Evolutionary conservation across 2,329 filamentous ascomycete species (phyloP).

Genomic region (Colletotrichum siamense): DNA sequence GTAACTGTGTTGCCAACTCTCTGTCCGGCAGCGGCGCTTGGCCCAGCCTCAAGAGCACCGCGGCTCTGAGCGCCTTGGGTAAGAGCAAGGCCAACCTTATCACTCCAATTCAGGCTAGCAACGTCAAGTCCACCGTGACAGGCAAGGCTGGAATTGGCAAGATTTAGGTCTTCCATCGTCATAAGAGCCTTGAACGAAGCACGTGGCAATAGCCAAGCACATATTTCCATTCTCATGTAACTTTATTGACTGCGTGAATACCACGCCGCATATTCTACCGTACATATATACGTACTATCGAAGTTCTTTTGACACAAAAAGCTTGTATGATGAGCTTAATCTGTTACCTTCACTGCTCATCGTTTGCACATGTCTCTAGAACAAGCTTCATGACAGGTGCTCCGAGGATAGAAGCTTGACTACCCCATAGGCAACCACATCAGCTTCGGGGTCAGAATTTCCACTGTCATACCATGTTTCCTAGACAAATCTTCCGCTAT

Average conservation of each 20-base stretch:
- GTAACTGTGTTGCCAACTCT: constrained; percentile 32
- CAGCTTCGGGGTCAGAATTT: too few species aligned
- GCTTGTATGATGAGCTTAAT: too few species aligned
- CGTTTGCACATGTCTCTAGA: too few species aligned
- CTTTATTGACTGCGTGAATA: neutral
- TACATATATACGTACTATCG: neutral
- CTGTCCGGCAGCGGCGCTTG: constrained; percentile 32
- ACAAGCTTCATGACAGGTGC: too few species aligned
- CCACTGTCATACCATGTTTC: too few species aligned
- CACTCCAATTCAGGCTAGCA: neutral
- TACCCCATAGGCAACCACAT: too few species aligned
- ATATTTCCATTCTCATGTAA: neutral
- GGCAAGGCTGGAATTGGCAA: neutral
- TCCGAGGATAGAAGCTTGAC: too few species aligned
- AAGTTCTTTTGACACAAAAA: neutral
- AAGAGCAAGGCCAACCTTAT: constrained; percentile 22
- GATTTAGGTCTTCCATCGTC: neutral
- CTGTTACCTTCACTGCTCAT: too few species aligned
- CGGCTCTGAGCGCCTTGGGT: constrained; percentile 10
- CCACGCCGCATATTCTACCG: neutral
- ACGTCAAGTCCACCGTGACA: neutral
- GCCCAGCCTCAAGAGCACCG: neutral
- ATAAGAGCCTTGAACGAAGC: rapidly evolving
- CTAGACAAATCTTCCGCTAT: too few species aligned
- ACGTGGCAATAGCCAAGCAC: neutral